Percentiles rank a stretch among this genome's conserved stretches.
phyloP scores from a whole-genome alignment of 78 protist genomes.

The Trichosphaerium sp. region DNA sequence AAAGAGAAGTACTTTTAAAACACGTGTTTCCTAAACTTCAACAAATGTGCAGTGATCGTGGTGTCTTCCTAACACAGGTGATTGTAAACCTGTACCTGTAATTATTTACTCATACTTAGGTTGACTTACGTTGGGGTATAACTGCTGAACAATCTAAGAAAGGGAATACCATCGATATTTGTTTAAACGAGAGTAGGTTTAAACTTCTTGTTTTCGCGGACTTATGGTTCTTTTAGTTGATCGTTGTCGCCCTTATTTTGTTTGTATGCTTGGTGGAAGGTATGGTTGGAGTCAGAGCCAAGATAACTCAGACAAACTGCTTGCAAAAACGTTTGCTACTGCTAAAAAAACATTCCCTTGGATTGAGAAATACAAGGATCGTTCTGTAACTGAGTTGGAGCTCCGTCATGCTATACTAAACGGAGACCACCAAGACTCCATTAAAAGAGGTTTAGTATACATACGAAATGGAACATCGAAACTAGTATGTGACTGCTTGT shows the following conservation, averaged over 20 bases:
- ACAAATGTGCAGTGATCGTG: neutral
- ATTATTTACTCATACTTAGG: neutral
- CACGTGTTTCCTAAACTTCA: neutral
- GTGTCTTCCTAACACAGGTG: neutral
- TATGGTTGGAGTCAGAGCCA: constrained; percentile 3
- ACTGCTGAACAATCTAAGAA: neutral
- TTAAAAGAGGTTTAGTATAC: too few species aligned
- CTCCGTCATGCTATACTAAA: neutral
- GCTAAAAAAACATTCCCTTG: neutral
- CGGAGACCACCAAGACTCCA: too few species aligned
- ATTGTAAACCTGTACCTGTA: too few species aligned
- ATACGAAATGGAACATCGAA: too few species aligned
- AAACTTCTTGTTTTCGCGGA: neutral
- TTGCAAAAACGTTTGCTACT: neutral
- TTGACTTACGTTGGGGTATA: constrained; percentile 1
- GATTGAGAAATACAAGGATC: neutral
- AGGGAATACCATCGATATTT: neutral
- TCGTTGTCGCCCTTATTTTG: constrained; percentile 1
- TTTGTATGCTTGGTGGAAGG: constrained; percentile 2
- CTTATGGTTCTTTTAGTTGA: neutral
- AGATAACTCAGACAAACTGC: constrained; percentile 1
- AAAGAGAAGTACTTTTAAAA: neutral
- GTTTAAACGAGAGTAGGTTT: neutral
- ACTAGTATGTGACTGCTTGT: too few species aligned
- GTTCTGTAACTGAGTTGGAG: neutral